A percentile compares a stretch with the other conserved stretches of the same genome.
These are phyloP conservation scores for Vigna angularis DNA, from an alignment of 306 rosid genomes.

Conservation along the genomic window DNA sequence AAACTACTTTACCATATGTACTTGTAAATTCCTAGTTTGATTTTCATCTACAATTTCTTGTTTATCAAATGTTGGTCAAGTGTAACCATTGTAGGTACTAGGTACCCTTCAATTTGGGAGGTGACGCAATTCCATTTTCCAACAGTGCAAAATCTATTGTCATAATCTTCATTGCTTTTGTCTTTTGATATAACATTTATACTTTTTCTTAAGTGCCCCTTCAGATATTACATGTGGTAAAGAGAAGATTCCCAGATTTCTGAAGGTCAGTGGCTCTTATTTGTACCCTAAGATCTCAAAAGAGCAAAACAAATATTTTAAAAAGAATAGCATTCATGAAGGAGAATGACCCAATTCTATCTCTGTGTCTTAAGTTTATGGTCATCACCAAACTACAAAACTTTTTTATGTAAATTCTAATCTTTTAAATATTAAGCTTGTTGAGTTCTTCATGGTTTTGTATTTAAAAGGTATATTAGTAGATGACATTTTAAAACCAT, in stretches of 20 bases:
- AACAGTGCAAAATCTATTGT: background rate
- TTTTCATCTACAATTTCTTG: slow-evolving; percentile 33
- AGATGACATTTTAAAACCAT: no score
- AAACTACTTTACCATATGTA: background rate
- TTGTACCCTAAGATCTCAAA: slow-evolving; percentile 20
- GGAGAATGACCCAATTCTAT: background rate
- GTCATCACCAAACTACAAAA: no score
- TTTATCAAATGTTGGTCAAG: slow-evolving; percentile 5
- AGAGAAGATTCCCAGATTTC: slow-evolving; percentile 7
- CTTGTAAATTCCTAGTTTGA: slow-evolving; percentile 11
- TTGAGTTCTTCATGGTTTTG: no score
- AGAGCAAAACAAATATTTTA: background rate
- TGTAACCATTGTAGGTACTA: slow-evolving; percentile 1
- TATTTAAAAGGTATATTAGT: no score
- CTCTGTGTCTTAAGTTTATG: no score
- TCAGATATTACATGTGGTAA: slow-evolving; percentile 7
- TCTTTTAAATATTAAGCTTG: no score
- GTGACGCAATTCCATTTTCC: background rate
- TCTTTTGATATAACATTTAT: background rate
- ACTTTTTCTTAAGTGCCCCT: slow-evolving; percentile 26
- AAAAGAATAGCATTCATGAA: background rate
- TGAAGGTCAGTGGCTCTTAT: background rate
- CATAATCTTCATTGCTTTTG: background rate
- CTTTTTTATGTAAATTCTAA: no score
- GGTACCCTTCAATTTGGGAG: background rate